phyloP scores from a whole-genome alignment of 2,329 filamentous ascomycete species.

The Sphaerulina musiva region DNA sequence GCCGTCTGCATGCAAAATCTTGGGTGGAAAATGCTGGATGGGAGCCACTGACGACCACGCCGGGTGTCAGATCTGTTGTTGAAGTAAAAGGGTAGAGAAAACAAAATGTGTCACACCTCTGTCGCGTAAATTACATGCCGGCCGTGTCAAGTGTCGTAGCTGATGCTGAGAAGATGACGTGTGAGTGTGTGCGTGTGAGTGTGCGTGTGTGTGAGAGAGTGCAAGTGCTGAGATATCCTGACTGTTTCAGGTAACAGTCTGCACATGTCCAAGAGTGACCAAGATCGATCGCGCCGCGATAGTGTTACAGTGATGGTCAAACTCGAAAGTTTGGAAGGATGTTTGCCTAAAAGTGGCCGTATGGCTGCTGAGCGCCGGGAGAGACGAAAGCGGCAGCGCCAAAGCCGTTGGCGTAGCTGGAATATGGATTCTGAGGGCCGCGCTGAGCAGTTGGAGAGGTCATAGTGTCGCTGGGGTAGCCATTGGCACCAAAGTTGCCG shows the following conservation, averaged over 20 bases:
- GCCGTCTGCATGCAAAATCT: conserved; percentile 14
- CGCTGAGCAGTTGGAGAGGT: conserved; percentile 30
- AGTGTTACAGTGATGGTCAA: conserved; percentile 17
- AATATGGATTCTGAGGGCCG: conserved; percentile 20
- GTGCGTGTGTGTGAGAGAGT: not conserved
- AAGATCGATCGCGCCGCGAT: conserved; percentile 8
- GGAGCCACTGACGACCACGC: conserved; percentile 8
- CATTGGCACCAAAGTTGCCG: conserved; percentile 14
- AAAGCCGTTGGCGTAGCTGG: conserved; percentile 22
- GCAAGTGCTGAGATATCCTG: conserved; percentile 15
- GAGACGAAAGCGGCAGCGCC: conserved; percentile 18
- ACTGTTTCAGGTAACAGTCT: conserved; percentile 9
- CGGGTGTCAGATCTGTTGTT: conserved; percentile 13
- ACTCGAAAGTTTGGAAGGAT: conserved; percentile 2
- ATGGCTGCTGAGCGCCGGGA: conserved; percentile 21
- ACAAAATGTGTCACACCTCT: conserved; percentile 6
- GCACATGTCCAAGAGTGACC: conserved; percentile 9
- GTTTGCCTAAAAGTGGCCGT: conserved; percentile 23
- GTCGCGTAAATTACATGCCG: conserved; percentile 16
- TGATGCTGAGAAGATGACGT: conserved; percentile 15
- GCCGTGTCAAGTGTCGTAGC: conserved; percentile 19
- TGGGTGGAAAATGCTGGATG: conserved; percentile 11
- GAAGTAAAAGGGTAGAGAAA: conserved; percentile 1
- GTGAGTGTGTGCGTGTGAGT: not conserved
- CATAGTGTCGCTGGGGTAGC: conserved; percentile 20